These are phyloP conservation scores for Debaryomycetaceae sp. DNA, from an alignment of 1,139 yeast genomes.

Conservation along the genomic window DNA sequence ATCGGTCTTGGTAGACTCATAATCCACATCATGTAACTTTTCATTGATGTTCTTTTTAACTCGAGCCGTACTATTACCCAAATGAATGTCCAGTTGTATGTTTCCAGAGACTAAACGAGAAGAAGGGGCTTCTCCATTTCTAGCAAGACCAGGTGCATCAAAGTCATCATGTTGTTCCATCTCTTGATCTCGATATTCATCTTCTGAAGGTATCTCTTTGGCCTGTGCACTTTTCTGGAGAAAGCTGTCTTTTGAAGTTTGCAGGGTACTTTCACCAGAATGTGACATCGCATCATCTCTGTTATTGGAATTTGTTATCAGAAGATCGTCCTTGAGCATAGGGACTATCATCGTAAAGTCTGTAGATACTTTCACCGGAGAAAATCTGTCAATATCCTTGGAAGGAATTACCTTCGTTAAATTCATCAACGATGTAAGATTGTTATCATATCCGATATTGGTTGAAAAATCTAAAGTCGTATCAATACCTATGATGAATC, in stretches of 20 bases:
- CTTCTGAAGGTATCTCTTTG: background rate
- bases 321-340: conserved; percentile 11
- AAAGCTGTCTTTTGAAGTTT: too few relatives aligned
- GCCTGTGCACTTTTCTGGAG: background rate
- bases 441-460: conserved; percentile 12
- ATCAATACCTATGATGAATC: conserved; percentile 31
- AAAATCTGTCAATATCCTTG: conserved; percentile 14
- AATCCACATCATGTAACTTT: background rate
- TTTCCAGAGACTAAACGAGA: too few relatives aligned
- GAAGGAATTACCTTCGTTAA: conserved; percentile 26
- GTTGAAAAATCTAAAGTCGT: conserved; percentile 16
- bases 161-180: background rate
- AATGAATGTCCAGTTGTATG: background rate
- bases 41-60: background rate
- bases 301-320: background rate
- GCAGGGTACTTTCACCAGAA: background rate
- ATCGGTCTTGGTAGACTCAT: background rate
- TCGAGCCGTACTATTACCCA: background rate
- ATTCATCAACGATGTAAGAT: conserved; percentile 20
- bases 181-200: background rate
- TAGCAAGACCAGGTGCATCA: background rate
- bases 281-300: background rate
- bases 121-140: background rate
- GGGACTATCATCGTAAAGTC: conserved; percentile 43
- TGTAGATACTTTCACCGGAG: conserved; percentile 30